phyloP scores from a whole-genome alignment of 1,139 yeast species.

The Magnusiomyces ingens region DNA sequence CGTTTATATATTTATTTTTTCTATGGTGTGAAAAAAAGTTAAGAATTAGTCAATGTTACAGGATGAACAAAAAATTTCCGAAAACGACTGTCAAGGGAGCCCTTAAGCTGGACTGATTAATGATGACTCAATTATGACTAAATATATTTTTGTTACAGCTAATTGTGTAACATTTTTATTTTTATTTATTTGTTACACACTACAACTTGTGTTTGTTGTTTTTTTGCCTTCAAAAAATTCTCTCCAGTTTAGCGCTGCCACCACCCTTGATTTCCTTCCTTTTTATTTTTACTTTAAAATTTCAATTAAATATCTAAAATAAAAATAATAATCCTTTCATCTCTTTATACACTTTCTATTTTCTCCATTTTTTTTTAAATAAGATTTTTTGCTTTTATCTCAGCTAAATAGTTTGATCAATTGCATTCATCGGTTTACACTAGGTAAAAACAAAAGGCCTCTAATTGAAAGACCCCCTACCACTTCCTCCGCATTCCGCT shows the following conservation, averaged over 20 bases:
- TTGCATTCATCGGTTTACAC: no score
- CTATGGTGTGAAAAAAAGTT: neutral
- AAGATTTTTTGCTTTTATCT: no score
- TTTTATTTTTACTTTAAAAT: conserved; percentile 17
- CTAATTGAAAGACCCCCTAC: conserved; percentile 8
- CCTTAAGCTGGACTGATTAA: neutral
- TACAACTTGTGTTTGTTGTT: neutral
- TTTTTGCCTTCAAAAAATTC: conserved; percentile 16
- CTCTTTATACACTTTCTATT: conserved; percentile 46
- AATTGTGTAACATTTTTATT: no score
- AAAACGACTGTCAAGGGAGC: neutral
- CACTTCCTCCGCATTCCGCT: conserved; percentile 9
- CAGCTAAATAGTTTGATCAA: no score
- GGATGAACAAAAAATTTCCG: neutral
- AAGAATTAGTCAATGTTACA: neutral
- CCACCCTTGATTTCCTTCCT: conserved; percentile 19
- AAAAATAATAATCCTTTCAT: conserved; percentile 31
- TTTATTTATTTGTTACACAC: conserved; percentile 16
- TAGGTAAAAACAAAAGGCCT: no score
- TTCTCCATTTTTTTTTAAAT: no score
- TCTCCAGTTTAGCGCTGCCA: conserved; percentile 23
- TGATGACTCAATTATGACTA: neutral
- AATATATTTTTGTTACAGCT: neutral
- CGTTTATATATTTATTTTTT: neutral
- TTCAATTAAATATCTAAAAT: conserved; percentile 13